Evolutionary conservation across 352 stramenopile genomes (phyloP), one percentile per base, ranked within the genome.

Genomic region (Phytophthora aleatoria): DNA sequence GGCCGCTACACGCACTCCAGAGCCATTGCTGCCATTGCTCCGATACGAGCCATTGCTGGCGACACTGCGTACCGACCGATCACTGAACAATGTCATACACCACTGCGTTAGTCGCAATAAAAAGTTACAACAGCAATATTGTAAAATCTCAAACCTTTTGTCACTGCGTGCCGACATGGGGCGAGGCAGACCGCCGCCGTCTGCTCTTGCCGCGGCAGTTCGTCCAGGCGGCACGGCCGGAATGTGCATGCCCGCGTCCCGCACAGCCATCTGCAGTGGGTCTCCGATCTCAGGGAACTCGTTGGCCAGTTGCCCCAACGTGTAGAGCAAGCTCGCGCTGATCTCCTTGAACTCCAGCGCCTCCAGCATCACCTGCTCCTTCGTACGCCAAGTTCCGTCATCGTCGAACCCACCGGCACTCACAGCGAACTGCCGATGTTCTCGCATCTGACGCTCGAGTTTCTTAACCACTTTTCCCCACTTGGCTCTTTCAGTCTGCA

Each of bases 201-300:
- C 71, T 10, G 71, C 74, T 50, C 79, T 73, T 12, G 81, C 77
- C 11, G 77, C 77, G 1, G 82, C 76, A 9, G 81, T 85, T 52
- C 81, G 84, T 28, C 84, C 76, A 2, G 90, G 87, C 15, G 89
- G 86, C 50, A 89, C 83, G 3, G 75, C 54, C 5, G 90, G 90
- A 57, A 97, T 87, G 57, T 84, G 77, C 52, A 98, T 78, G 13
- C 90, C 87, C 24, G 78, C 79, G 7, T 85, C 85, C 30, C 87
- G 76, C 41, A 98, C 81, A 8, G 81, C 77, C 16, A 66, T 68
- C 6, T 83, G 76, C 24, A 98, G 68, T 15, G 74, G 45, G 50
- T 98, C 91, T 49, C 85, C 83, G 53, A 98, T 91, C 74, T 98
- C 94, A 4, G 94, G 90, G 65, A 98, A 98, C 76, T 98, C 92